phyloP scores from a whole-genome alignment of 805 yeast genomes.

The Saturnispora sanitii region DNA sequence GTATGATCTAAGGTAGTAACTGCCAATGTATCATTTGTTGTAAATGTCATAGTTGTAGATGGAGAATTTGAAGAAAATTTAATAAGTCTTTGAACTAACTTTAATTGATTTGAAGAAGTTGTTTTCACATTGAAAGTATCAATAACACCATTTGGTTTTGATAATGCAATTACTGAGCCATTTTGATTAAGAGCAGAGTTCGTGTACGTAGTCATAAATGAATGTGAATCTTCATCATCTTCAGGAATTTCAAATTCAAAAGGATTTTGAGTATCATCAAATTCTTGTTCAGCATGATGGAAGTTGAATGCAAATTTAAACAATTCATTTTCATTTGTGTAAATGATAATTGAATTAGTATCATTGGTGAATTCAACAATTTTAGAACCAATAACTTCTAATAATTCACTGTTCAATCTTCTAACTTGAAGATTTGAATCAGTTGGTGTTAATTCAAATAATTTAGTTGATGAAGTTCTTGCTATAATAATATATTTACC shows the following conservation, averaged over 20 bases:
- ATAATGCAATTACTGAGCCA: conserved; percentile 40
- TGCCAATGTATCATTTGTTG: conserved; percentile 39
- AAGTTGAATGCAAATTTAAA: conserved; percentile 29
- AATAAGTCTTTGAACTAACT: conserved; percentile 33
- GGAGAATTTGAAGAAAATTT: conserved; percentile 39
- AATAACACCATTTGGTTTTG: conserved; percentile 58
- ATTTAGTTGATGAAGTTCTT: conserved; percentile 54
- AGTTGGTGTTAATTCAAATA: conserved; percentile 50
- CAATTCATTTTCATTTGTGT: conserved; percentile 54
- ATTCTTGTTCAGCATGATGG: conserved; percentile 25
- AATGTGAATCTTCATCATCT: background rate
- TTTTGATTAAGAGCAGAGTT: conserved; percentile 40
- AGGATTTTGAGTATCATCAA: conserved; percentile 32
- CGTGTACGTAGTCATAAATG: conserved; percentile 40
- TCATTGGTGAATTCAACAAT: conserved; percentile 34
- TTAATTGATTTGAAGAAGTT: conserved; percentile 14
- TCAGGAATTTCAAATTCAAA: conserved; percentile 25
- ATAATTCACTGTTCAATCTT: conserved; percentile 38
- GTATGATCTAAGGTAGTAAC: conserved; percentile 68
- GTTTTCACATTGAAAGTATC: conserved; percentile 36
- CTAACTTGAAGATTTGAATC: conserved; percentile 34
- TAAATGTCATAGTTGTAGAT: conserved; percentile 54
- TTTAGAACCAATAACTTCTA: conserved; percentile 45
- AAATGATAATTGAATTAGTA: conserved; percentile 35
- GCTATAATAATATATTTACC: conserved; percentile 65